Conservation (phyloP, 495 filamentous ascomycete genomes). For the Podospora fimiseda region DNA sequence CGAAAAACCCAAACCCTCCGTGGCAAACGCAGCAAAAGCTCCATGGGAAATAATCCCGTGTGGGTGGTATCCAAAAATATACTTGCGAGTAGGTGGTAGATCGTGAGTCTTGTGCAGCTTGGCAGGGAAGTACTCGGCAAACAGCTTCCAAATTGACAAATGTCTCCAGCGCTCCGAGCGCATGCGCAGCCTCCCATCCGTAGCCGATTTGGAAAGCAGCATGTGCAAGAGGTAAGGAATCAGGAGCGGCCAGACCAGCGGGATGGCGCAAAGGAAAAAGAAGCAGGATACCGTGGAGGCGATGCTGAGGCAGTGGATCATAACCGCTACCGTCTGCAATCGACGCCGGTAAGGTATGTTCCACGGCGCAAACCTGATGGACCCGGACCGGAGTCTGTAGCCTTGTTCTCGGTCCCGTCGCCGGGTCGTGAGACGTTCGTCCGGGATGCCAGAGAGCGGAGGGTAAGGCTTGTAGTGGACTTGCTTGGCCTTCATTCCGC, state of each 20-base stretch:
- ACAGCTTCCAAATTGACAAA: constrained; percentile 78
- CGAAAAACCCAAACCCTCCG: constrained; percentile 83
- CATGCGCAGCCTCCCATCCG: constrained; percentile 63
- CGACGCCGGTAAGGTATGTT: constrained; percentile 80
- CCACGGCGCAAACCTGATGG: constrained; percentile 75
- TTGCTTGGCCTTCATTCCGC: not conserved
- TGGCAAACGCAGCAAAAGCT: constrained; percentile 86
- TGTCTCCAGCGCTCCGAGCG: constrained; percentile 67
- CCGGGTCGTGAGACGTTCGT: constrained; percentile 8
- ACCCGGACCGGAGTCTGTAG: constrained; percentile 22
- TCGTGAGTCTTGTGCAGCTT: constrained; percentile 75
- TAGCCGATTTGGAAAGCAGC: constrained; percentile 68
- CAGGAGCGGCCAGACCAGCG: constrained; percentile 83
- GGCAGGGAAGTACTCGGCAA: constrained; percentile 88
- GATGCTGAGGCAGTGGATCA: constrained; percentile 80
- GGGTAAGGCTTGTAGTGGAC: constrained; percentile 10
- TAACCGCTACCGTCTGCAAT: constrained; percentile 78
- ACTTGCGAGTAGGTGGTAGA: constrained; percentile 78
- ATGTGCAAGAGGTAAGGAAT: constrained; percentile 85
- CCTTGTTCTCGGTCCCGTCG: constrained; percentile 15
- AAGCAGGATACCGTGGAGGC: constrained; percentile 69
- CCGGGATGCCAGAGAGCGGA: constrained; percentile 4
- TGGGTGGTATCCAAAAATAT: constrained; percentile 96
- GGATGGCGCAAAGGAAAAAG: constrained; percentile 86
- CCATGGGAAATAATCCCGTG: constrained; percentile 96